A percentile compares a stretch with the other conserved stretches of the same genome.
These are phyloP conservation scores for Brasenia schreberi DNA, from an alignment of 164 flowering plant genomes.

Conservation along the genomic window DNA sequence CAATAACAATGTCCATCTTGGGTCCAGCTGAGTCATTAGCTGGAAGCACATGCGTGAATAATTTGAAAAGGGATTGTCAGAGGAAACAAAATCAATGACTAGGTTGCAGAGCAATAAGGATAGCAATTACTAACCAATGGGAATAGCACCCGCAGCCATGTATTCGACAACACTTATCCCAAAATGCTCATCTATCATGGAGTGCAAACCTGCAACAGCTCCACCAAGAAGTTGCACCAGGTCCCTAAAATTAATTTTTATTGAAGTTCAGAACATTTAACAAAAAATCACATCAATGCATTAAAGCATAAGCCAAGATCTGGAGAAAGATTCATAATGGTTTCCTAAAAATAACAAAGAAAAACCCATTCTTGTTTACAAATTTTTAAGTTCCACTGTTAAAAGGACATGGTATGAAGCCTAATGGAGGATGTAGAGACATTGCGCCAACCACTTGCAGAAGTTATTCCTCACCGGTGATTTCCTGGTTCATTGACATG, in stretches of 20 bases:
- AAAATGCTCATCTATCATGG: constrained; percentile 94
- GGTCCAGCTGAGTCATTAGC: constrained; percentile 97
- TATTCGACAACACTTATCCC: constrained; percentile 91
- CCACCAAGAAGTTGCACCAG: constrained; percentile 75
- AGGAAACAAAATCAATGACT: not conserved
- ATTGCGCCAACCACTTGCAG: no score
- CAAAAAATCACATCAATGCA: not conserved
- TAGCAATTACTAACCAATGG: constrained; percentile 48
- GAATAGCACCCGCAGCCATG: constrained; percentile 98
- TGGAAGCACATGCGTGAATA: constrained; percentile 10
- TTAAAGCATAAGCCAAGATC: no score
- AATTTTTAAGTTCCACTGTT: no score
- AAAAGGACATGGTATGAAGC: no score
- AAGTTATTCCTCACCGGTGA: no score
- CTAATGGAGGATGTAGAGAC: no score
- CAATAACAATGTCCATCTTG: constrained; percentile 80
- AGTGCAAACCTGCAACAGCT: constrained; percentile 77
- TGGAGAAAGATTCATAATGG: no score
- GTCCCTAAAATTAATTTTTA: constrained; percentile 31
- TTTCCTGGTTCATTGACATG: no score
- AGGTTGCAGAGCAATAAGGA: not conserved
- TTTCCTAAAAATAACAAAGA: no score
- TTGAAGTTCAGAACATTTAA: not conserved
- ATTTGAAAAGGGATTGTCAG: not conserved
- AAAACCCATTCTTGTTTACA: no score